phyloP scores from a whole-genome alignment of 805 yeast species.

The Starmerella stellata region DNA sequence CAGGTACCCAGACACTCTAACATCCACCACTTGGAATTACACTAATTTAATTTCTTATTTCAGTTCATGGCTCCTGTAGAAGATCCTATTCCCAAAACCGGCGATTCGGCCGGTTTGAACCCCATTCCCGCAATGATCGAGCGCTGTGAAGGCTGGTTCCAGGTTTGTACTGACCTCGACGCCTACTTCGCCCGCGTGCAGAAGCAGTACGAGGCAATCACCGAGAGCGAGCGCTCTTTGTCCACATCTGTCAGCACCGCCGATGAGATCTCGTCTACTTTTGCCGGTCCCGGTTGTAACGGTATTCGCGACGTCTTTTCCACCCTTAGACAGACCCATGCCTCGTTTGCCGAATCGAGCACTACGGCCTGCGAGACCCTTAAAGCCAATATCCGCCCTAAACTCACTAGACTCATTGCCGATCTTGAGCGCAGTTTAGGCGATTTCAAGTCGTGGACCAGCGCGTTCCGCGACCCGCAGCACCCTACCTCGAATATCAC shows the following conservation, averaged over 20 bases:
- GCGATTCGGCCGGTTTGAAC: conserved; percentile 22
- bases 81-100: too few species aligned
- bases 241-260: conserved; percentile 6
- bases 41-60: too few species aligned
- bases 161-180: conserved; percentile 53
- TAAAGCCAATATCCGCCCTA: conserved; percentile 41
- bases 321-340: conserved; percentile 34
- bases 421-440: conserved; percentile 71
- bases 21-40: too few species aligned
- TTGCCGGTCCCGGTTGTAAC: conserved; percentile 59
- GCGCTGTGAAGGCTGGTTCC: conserved; percentile 75
- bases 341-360: conserved; percentile 41
- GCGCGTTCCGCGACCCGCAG: conserved; percentile 41
- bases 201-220: conserved; percentile 44
- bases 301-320: conserved; percentile 73
- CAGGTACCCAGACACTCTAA: too few species aligned
- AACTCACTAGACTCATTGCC: conserved; percentile 48
- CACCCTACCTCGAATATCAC: conserved; percentile 5
- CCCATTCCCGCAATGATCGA: conserved; percentile 80
- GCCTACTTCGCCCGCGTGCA: conserved; percentile 37
- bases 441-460: conserved; percentile 66
- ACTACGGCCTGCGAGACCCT: conserved; percentile 39
- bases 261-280: conserved; percentile 21
- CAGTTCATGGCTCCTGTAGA: too few species aligned
- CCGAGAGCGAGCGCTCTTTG: conserved; percentile 27